Conservation (phyloP, 805 yeast species). For the Lipomyces anomalus region DNA sequence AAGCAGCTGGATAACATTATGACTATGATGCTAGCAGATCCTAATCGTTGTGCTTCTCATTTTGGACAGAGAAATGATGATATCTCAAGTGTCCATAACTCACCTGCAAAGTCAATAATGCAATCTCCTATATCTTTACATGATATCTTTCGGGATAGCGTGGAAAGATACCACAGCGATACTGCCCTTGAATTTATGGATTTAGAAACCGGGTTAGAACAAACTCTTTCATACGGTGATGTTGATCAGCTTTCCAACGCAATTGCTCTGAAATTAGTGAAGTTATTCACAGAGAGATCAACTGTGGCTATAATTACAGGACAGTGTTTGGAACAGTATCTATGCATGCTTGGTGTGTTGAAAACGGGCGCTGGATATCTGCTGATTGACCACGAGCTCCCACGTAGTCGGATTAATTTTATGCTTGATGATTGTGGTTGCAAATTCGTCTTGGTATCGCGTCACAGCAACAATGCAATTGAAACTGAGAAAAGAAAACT, state of each 20-base stretch:
- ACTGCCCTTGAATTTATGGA: not conserved
- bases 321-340: not conserved
- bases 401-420: not conserved
- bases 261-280: not conserved
- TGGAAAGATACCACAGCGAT: not conserved
- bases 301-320: not conserved
- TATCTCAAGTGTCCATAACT: no score
- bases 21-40: constrained; percentile 1
- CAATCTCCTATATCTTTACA: no score
- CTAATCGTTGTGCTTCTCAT: not conserved
- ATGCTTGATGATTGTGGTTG: not conserved
- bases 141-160: not conserved
- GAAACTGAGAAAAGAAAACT: no score
- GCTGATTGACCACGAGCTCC: constrained; percentile 3
- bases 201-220: not conserved
- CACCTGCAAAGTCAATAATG: no score
- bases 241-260: not conserved
- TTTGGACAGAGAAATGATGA: no score
- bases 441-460: constrained; percentile 1
- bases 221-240: not conserved
- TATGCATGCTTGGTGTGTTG: constrained; percentile 5
- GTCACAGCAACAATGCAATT: no score
- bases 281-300: not conserved
- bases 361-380: constrained; percentile 7
- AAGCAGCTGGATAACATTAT: constrained; percentile 11